Evolutionary conservation across 2,329 filamentous ascomycete genomes (phyloP).

Genomic region (Rhynchosporium secalis): DNA sequence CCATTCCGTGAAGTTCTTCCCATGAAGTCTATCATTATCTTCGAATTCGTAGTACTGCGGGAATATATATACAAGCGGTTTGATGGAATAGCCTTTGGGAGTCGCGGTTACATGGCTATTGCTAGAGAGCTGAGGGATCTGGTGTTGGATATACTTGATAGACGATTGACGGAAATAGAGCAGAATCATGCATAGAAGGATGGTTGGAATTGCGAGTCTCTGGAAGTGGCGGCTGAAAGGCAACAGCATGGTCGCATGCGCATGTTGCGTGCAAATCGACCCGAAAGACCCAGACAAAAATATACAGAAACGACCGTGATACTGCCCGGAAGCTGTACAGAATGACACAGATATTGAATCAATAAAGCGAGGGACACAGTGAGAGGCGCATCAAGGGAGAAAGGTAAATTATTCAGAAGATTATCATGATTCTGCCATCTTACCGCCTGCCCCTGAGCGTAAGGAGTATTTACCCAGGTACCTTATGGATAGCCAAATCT

Average conservation of each 20-base stretch:
- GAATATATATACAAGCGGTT: constrained; percentile 21
- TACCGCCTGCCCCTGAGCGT: too few species aligned
- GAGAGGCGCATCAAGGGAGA: too few species aligned
- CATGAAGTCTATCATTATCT: constrained; percentile 18
- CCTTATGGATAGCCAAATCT: too few species aligned
- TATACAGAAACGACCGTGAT: constrained; percentile 5
- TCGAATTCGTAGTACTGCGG: constrained; percentile 21
- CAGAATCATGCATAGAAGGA: constrained; percentile 1
- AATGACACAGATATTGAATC: background rate
- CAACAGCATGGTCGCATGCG: constrained; percentile 7
- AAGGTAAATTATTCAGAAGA: too few species aligned
- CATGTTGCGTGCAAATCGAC: background rate
- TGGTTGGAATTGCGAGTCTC: background rate
- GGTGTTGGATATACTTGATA: background rate
- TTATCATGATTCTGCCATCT: too few species aligned
- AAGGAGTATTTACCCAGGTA: too few species aligned
- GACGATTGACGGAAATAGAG: constrained; percentile 12
- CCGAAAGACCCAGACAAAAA: background rate
- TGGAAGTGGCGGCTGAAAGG: constrained; percentile 4
- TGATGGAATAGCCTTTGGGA: constrained; percentile 13
- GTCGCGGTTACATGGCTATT: background rate
- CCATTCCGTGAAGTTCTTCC: constrained; percentile 24
- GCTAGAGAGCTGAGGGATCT: background rate
- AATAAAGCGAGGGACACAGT: too few species aligned
- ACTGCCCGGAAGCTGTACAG: background rate